Evolutionary conservation across 1,284 basidiomycete genomes (phyloP).

Genomic region (Pterulicium gracile): DNA sequence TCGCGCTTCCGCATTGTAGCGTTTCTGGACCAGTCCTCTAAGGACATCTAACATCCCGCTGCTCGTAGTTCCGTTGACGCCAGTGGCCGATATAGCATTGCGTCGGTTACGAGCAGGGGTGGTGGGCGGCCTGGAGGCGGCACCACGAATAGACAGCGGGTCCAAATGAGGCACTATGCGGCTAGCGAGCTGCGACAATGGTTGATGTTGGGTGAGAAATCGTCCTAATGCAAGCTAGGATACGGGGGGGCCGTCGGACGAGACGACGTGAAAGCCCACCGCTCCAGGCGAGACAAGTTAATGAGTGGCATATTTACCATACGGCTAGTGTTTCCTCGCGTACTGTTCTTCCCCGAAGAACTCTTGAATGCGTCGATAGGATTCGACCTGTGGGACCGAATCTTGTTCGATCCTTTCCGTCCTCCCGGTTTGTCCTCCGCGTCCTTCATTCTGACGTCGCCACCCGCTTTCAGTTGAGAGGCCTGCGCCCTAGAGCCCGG

Average conservation of each 20-base stretch:
- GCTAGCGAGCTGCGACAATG: conserved; percentile 25
- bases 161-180: conserved; percentile 28
- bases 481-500: conserved; percentile 47
- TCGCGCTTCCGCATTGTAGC: conserved; percentile 56
- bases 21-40: conserved; percentile 53
- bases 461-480: conserved; percentile 52
- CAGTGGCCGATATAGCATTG: conserved; percentile 33
- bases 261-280: conserved; percentile 15
- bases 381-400: conserved; percentile 46
- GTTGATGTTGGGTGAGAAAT: conserved; percentile 23
- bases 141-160: conserved; percentile 44
- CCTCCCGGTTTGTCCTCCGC: conserved; percentile 54
- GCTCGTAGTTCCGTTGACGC: conserved; percentile 7
- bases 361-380: conserved; percentile 50
- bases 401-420: conserved; percentile 50
- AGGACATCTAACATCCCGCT: conserved; percentile 8
- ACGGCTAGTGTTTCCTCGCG: conserved; percentile 32
- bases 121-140: conserved; percentile 26
- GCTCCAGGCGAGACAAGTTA: conserved; percentile 21
- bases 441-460: conserved; percentile 66
- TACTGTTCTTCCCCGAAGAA: conserved; percentile 16
- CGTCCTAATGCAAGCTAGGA: conserved; percentile 14
- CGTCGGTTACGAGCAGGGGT: conserved; percentile 41
- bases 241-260: conserved; percentile 15
- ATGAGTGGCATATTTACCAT: conserved; percentile 52